phyloP scores from a whole-genome alignment of 2,329 filamentous ascomycete genomes.

The Fusarium nygamai region DNA sequence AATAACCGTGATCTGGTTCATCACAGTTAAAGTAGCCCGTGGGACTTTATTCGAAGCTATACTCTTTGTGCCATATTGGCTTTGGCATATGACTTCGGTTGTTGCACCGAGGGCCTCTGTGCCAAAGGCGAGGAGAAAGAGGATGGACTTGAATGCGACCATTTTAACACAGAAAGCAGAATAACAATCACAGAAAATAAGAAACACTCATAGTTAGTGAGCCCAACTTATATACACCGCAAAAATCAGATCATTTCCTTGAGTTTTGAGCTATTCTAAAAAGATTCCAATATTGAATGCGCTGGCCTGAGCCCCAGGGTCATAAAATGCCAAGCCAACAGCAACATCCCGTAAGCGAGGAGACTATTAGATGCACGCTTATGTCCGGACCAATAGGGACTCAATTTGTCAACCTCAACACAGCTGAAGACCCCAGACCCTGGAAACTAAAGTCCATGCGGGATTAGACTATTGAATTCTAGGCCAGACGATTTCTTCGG shows the following conservation, averaged over 20 bases:
- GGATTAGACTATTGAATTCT: not conserved
- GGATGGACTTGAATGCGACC: not conserved
- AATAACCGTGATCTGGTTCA: not conserved
- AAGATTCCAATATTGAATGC: not conserved
- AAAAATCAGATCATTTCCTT: not conserved
- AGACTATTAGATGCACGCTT: not conserved
- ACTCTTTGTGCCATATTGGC: not conserved
- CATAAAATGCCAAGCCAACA: not conserved
- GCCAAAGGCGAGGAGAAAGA: not conserved
- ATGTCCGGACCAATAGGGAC: not conserved
- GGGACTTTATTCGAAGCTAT: not conserved
- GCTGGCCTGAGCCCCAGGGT: not conserved
- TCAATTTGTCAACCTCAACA: not conserved
- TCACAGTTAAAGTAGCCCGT: not conserved
- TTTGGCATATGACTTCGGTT: not conserved
- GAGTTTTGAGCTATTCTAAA: not conserved
- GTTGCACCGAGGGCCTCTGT: not conserved
- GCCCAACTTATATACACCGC: not conserved
- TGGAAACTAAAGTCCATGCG: not conserved
- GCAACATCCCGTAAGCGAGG: not conserved
- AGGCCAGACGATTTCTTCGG: not conserved
- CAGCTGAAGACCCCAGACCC: not conserved
- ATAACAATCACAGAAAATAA: too few relatives aligned
- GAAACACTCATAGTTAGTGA: fast-evolving
- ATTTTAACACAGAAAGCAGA: not conserved